A percentile compares a stretch with the other conserved stretches of the same genome.
Evolutionary conservation across 768 basidiomycete genomes (phyloP).

Genomic region (Lactarius akahatsu): DNA sequence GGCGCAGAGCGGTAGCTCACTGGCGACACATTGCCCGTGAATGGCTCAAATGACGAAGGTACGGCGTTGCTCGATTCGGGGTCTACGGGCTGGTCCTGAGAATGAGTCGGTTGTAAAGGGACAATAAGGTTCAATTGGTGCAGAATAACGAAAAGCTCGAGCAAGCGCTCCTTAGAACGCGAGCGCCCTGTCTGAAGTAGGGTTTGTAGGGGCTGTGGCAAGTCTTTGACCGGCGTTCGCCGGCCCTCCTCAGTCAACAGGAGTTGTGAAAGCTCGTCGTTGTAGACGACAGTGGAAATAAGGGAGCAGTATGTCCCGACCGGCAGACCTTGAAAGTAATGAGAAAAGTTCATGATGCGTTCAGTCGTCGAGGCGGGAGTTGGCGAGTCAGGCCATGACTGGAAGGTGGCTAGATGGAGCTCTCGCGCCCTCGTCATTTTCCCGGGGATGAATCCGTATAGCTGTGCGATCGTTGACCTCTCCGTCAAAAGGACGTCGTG

Average conservation of each 20-base stretch:
- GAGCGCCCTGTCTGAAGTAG: slow-evolving; percentile 59
- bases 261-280: slow-evolving; percentile 55
- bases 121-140: slow-evolving; percentile 55
- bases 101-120: slow-evolving; percentile 52
- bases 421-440: slow-evolving; percentile 62
- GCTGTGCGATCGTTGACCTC: slow-evolving; percentile 64
- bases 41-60: slow-evolving; percentile 48
- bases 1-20: slow-evolving; percentile 51
- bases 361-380: slow-evolving; percentile 52
- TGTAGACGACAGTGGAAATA: slow-evolving; percentile 54
- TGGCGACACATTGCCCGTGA: slow-evolving; percentile 45
- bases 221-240: slow-evolving; percentile 49
- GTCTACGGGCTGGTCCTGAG: slow-evolving; percentile 44
- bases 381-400: slow-evolving; percentile 39
- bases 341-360: slow-evolving; percentile 57
- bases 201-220: slow-evolving; percentile 51
- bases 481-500: slow-evolving; percentile 67
- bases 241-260: slow-evolving; percentile 50
- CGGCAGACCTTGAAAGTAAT: slow-evolving; percentile 64
- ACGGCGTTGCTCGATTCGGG: slow-evolving; percentile 46
- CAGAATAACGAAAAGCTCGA: slow-evolving; percentile 62
- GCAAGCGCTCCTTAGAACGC: slow-evolving; percentile 55
- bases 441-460: slow-evolving; percentile 73
- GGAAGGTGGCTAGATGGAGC: slow-evolving; percentile 59
- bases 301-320: slow-evolving; percentile 64